A percentile compares a stretch with the other conserved stretches of the same genome.
phyloP scores from a whole-genome alignment of 371 early-diverging fungal species.

The Basidiobolus meristosporus region DNA sequence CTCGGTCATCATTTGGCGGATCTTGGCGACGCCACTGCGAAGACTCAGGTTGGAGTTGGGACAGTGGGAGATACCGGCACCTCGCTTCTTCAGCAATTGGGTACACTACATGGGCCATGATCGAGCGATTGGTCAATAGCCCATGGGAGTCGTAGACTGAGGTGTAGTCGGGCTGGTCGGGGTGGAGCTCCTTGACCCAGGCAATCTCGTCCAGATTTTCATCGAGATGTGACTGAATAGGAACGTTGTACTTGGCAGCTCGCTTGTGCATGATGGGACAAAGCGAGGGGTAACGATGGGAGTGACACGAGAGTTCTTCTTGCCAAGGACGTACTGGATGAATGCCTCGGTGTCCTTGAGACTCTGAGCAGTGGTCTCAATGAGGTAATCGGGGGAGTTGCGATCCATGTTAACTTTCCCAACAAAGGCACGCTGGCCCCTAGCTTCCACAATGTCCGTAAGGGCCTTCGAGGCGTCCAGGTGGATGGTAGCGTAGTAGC shows the following conservation, averaged over 20 bases:
- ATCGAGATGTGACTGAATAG: no score
- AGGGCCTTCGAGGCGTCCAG: conserved; percentile 42
- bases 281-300: conserved; percentile 85
- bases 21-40: conserved; percentile 61
- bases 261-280: conserved; percentile 55
- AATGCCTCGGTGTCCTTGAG: no score
- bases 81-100: conserved; percentile 25
- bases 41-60: conserved; percentile 78
- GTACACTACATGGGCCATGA: no score
- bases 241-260: conserved; percentile 44
- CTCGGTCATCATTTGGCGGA: conserved; percentile 40
- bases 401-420: conserved; percentile 93
- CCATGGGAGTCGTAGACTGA: conserved; percentile 50
- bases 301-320: no score
- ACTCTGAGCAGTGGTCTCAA: conserved; percentile 55
- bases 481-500: conserved; percentile 84
- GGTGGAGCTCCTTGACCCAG: conserved; percentile 48
- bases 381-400: conserved; percentile 53
- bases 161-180: conserved; percentile 44
- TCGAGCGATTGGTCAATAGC: conserved; percentile 32
- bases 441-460: conserved; percentile 34
- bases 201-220: no score
- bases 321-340: no score
- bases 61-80: conserved; percentile 73
- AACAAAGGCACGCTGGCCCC: conserved; percentile 82